These are phyloP conservation scores for Lizonia empirigonia DNA, from an alignment of 2,329 filamentous ascomycete species.

Conservation along the genomic window DNA sequence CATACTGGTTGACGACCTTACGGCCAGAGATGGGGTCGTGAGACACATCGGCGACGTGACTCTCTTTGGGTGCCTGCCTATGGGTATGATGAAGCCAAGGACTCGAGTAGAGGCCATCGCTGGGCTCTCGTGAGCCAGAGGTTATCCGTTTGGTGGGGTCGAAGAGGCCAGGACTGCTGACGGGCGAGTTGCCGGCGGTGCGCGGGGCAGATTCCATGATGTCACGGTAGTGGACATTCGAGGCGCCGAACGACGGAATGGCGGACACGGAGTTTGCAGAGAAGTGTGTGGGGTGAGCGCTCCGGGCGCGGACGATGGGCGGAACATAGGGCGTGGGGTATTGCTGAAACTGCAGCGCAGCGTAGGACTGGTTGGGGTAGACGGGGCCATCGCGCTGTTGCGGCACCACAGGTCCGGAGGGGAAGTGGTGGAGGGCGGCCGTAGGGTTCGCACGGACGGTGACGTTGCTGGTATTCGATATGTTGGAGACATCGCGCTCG, in stretches of 20 bases:
- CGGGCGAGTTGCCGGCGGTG: conserved; percentile 54
- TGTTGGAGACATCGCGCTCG: conserved; percentile 50
- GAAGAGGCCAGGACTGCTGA: conserved; percentile 56
- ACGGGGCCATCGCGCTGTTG: conserved; percentile 43
- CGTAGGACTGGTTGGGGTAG: conserved; percentile 58
- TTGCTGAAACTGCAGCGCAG: conserved; percentile 56
- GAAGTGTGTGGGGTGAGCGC: conserved; percentile 51
- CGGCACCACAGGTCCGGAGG: conserved; percentile 22
- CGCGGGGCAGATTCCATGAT: conserved; percentile 48
- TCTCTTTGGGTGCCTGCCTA: conserved; percentile 62
- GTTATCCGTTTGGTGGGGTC: conserved; percentile 43
- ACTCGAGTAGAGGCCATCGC: conserved; percentile 54
- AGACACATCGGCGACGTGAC: conserved; percentile 89
- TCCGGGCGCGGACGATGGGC: conserved; percentile 49
- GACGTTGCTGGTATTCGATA: conserved; percentile 51
- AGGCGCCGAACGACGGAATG: conserved; percentile 49
- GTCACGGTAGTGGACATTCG: conserved; percentile 39
- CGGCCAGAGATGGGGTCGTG: conserved; percentile 86
- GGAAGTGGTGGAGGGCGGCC: conserved; percentile 26
- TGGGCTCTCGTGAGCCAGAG: conserved; percentile 35
- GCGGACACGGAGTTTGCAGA: conserved; percentile 47
- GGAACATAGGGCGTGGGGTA: conserved; percentile 46
- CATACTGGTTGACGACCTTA: conserved; percentile 97
- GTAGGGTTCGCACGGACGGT: conserved; percentile 48
- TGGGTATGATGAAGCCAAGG: conserved; percentile 58